Base-by-base conservation (phyloP, 169 alveolate genomes). In the Cryptosporidium ryanae region DNA sequence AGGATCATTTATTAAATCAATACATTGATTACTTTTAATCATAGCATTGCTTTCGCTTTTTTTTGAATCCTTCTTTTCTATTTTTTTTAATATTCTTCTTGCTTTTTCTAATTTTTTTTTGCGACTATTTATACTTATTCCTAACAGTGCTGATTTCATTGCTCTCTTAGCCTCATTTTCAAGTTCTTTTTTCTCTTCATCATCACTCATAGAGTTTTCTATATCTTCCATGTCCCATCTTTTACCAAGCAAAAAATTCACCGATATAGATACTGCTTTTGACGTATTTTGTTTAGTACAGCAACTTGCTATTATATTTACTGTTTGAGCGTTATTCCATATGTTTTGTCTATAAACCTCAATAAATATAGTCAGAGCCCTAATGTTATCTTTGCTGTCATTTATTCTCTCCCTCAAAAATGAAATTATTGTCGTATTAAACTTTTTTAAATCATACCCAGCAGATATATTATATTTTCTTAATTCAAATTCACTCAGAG, bases 1-100 rank as follows among this genome's bases (percentile, higher is more conserved):
- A 18, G 97, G 96, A 52, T 94, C 94, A 82, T 91, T 84, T 29
- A 94, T 83, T 76, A 90, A 87, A 84, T 95, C 98, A 64, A 94
- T 91, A 55, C 82, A 91, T 38, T 91, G 65, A 49, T 65, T 90
- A 32, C 83, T 68, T 29, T 25, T 49, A n/a, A 76, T 18, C 2
- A 55, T 6, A 15, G 87, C 57, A n/a, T 61, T 76, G 23, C 34
- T 8, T 38, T 76, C 76, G 6, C 17, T 10, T 44, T 55, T 76
- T 23, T 34, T 76, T 21, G 38, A 57, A 18, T 59, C 59, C 18
- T 59, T 34, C 43, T 71, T 71, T 57, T 71, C 84, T 23, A 57
- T 21, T 7, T 44, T 31, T 29, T 55, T 76, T 63, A 76, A 43
- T 55, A 70, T 61, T 29, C 23, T 23, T n/a, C 46, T 76, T 13